phyloP scores from a whole-genome alignment of 2,329 filamentous ascomycete genomes.

The Claviceps cyperi region DNA sequence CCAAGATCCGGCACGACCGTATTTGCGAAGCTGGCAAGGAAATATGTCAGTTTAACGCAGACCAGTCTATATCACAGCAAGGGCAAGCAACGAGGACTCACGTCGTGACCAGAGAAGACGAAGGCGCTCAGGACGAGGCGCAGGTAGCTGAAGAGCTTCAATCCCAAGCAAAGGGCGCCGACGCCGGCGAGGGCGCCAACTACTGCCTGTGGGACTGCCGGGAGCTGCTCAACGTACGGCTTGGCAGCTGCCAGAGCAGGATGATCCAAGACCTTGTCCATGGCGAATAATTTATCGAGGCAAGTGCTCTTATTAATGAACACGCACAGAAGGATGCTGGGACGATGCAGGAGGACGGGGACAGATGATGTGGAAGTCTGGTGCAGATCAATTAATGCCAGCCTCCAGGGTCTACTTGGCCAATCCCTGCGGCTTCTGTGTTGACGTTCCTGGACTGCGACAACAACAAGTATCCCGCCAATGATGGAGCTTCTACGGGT shows the following conservation, averaged over 20 bases:
- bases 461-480: too few species aligned
- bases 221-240: conserved; percentile 11
- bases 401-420: background rate
- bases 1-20: conserved; percentile 86
- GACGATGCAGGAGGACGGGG: background rate
- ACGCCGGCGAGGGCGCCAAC: conserved; percentile 35
- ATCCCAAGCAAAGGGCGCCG: conserved; percentile 44
- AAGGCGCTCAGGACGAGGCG: conserved; percentile 54
- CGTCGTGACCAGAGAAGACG: conserved; percentile 48
- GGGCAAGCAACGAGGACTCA: conserved; percentile 21
- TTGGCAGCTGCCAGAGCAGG: background rate
- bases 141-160: conserved; percentile 42
- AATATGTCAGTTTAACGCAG: background rate
- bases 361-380: background rate
- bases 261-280: conserved; percentile 14
- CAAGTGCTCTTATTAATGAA: background rate
- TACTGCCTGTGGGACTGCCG: conserved; percentile 27
- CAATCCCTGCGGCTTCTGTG: background rate
- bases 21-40: conserved; percentile 58
- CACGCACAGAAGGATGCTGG: background rate
- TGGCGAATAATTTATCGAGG: conserved; percentile 7
- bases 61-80: too few species aligned
- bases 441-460: background rate
- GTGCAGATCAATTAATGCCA: background rate
- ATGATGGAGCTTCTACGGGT: too few species aligned